These are phyloP conservation scores for Aspergillus vadensis DNA, from an alignment of 2,329 filamentous ascomycete species.

Conservation along the genomic window DNA sequence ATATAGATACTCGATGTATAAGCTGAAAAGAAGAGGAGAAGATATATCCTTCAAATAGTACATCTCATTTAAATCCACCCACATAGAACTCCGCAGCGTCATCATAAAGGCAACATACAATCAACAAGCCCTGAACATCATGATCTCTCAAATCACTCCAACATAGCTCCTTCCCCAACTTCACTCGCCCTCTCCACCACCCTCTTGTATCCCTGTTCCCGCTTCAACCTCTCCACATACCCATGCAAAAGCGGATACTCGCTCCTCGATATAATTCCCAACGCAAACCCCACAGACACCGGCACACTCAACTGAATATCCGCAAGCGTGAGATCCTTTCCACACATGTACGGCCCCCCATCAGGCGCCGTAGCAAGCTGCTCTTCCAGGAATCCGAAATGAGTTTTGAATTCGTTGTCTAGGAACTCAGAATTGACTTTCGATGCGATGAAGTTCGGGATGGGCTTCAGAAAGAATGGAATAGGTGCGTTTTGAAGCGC, in stretches of 20 bases:
- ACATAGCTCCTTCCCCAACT: slow-evolving; percentile 37
- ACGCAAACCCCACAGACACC: slow-evolving; percentile 33
- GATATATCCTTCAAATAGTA: too few species aligned
- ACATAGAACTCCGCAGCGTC: too few species aligned
- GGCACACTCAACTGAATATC: slow-evolving; percentile 53
- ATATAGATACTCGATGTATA: too few species aligned
- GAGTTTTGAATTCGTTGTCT: slow-evolving; percentile 41
- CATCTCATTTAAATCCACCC: too few species aligned
- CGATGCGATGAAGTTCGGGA: slow-evolving; percentile 58
- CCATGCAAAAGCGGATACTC: slow-evolving; percentile 42
- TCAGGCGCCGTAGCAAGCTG: slow-evolving; percentile 47
- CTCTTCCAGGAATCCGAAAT: slow-evolving; percentile 49
- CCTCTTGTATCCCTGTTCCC: slow-evolving; percentile 41
- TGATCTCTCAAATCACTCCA: background rate
- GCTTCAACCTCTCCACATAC: slow-evolving; percentile 41
- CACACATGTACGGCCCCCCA: slow-evolving; percentile 44
- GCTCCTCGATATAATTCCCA: slow-evolving; percentile 34
- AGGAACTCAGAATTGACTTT: slow-evolving; percentile 45
- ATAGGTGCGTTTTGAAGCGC: slow-evolving; percentile 56
- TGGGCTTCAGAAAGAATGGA: slow-evolving; percentile 69
- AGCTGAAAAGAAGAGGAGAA: too few species aligned
- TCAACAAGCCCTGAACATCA: too few species aligned
- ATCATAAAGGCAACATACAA: too few species aligned
- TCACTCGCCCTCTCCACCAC: slow-evolving; percentile 39
- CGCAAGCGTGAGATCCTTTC: slow-evolving; percentile 45